Evolutionary conservation across 2,329 filamentous ascomycete species (phyloP), one percentile per base, ranked within the genome.

Genomic region (Colletotrichum nymphaeae): DNA sequence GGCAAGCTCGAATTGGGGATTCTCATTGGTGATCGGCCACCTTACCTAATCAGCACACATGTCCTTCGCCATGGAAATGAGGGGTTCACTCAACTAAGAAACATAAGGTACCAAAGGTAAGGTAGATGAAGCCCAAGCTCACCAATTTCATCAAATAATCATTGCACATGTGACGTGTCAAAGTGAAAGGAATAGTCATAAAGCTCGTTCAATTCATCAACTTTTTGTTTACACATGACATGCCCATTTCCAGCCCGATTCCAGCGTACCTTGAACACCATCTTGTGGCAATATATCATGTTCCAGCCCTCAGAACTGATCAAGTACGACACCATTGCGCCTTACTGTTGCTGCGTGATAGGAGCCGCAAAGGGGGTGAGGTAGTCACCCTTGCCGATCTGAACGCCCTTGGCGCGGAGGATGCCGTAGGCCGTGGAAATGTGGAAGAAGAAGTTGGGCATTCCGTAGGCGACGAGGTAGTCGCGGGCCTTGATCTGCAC

Each of bases 391-490:
- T 91, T 91, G 2, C 89, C 89, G 16, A 93, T n/a, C 0, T 85
- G 85, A 30, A 92, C 88, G 0, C 90, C 90, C 79, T 88, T 84
- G 59, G 83, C 84, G 56, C 91, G 82, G 77, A 93, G 78, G 64
- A 93, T 87, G 2, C 81, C 84, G 79, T 92, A 92, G 11, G 88
- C 86, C 16, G 85, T 89, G 12, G 83, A 84, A 12, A 88, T 71
- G 75, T 93, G 91, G 75, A 93, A 93, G 79, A 86, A 91, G 76
- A 91, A 86, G 77, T 92, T 91, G 3, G 90, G 88, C 28, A 91
- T 77, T 2, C 81, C 84, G 78, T 84, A 87, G 5, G 79, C 78
- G 37, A 80, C 77, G 12, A 88, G 75, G 76, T 89, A 90, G 1
- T 79, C 77, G 67, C 82, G 75, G 0, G 81, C 85, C 2, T 71